Base-by-base conservation (phyloP, 495 filamentous ascomycete genomes). In the Aspergillus bertholletiae region DNA sequence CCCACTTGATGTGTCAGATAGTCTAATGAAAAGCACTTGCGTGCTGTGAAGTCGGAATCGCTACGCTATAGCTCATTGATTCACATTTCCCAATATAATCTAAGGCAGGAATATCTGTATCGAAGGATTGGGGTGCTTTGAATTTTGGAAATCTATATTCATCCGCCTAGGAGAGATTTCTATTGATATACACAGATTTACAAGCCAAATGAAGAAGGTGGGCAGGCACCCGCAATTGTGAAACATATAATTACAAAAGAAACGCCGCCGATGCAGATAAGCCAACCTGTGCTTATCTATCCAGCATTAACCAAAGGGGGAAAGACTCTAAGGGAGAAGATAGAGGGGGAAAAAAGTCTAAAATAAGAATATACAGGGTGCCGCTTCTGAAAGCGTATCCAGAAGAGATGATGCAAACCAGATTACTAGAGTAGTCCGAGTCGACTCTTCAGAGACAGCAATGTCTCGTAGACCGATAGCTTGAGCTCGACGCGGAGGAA, bases 401-500 rank as follows among this genome's bases (percentile, higher is more conserved):
- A 28, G 26, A 28, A 44, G 15, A 2, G n/a, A n/a, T n/a, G n/a
- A n/a, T n/a, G n/a, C 22, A 1, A 18, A 43, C 7, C 22, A 7
- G 2, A 21, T 7, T 21, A 51, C 32, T 27, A 60, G n/a, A 58
- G 54, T 32, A 70, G 24, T 11, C 68, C 66, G 32, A 80, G 64
- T 7, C 72, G 66, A 45, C 72, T 74, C 59, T 72, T 78, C 53
- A 81, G 46, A 13, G 71, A 74, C 21, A 83, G 58, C n/a, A 74
- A 60, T 17, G 68, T 72, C 58, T 86, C 84, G 64, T 87, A 90
- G 17, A 80, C 62, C 28, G 75, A 76, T 20, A 90, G 65, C 61
- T 86, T 88, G 48, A 84, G 46, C 65, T 84, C 84, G 0, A 90
- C 81, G 45, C 84, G 78, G 57, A 83, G 72, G 60, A 81, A 88